Base-by-base conservation (phyloP, 164 flowering plant species). In the Magnolia sinica region DNA sequence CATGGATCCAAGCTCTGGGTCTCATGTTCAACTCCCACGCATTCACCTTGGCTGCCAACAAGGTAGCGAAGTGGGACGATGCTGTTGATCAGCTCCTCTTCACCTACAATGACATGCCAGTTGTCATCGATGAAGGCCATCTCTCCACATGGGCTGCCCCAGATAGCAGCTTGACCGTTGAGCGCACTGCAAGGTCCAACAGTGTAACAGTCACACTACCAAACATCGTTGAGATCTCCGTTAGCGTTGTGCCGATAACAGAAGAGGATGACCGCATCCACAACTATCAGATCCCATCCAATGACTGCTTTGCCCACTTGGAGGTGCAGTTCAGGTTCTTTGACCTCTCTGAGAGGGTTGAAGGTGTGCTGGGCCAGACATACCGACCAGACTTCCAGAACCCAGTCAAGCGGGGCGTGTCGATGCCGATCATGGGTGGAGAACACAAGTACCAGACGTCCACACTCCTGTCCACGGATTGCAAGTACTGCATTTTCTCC, bases 1-100 rank as follows among this genome's bases (percentile, higher is more conserved):
- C 89, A 50, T 86, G 89, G 87, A 81, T 86, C 68, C 84, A 86
- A 74, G 81, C 87, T 52, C 52, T 86, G 52, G 85, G 85, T 10
- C 31, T 85, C 78, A 73, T 80, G 74, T 82, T 85, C 70, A 73
- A 59, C 23, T 68, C 77, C 11, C 85, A 83, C 77, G 77, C 76
- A 8, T 76, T 83, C 79, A 72, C 83, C 64, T 27, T 86, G 4
- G 79, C 74, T 4, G 81, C 87, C 20, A 81, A 76, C n/a, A 83
- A 74, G 75, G 84, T 77, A 8, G 81, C 81, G 50, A 29, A 29
- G 75, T 87, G 87, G 89, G 80, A 83, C 29, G 74, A 79, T 67
- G 20, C 72, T 1, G 67, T 72, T 6, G 86, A 87, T 61, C 84
- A 74, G 22, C 77, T 86, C 55, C 69, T 67, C 23, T 71, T 86